phyloP scores from a whole-genome alignment of 805 yeast genomes.

The Candida ascalaphidarum region DNA sequence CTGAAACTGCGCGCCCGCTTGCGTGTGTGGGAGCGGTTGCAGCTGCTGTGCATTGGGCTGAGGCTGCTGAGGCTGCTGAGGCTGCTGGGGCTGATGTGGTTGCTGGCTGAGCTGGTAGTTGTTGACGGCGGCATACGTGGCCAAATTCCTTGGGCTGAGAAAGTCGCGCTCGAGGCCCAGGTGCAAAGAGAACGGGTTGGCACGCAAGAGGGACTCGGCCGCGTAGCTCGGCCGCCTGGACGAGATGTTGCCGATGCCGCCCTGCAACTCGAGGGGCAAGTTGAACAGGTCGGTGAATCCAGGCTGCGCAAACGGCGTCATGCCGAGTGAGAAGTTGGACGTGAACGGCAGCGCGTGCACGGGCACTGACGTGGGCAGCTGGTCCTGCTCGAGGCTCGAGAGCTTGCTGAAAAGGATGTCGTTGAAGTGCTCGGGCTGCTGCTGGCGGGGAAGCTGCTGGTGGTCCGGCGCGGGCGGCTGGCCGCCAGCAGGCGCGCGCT shows the following conservation, averaged over 20 bases:
- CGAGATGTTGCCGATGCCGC: constrained; percentile 53
- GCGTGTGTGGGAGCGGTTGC: too few species aligned
- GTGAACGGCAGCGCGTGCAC: constrained; percentile 1
- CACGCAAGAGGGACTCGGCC: constrained; percentile 51
- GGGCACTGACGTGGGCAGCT: constrained; percentile 5
- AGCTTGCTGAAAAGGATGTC: constrained; percentile 16
- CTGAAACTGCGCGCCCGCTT: constrained; percentile 16
- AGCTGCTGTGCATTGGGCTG: too few species aligned
- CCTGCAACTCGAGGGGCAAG: constrained; percentile 54
- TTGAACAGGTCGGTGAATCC: constrained; percentile 28
- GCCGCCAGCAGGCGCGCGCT: neutral
- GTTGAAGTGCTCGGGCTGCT: constrained; percentile 8
- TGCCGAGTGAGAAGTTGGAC: neutral
- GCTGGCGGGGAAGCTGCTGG: constrained; percentile 3
- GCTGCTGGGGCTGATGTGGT: too few species aligned
- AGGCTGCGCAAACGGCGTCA: neutral
- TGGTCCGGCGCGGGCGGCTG: constrained; percentile 3
- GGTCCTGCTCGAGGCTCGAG: constrained; percentile 9
- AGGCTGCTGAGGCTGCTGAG: too few species aligned
- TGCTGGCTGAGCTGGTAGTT: constrained; percentile 11
- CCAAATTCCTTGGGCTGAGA: too few species aligned
- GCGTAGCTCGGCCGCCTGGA: constrained; percentile 71
- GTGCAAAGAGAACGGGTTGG: neutral
- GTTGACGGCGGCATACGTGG: constrained; percentile 21
- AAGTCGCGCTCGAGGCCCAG: too few species aligned